Base-by-base conservation (phyloP, 2,329 filamentous ascomycete genomes). In the Davidsoniella eucalypti region DNA sequence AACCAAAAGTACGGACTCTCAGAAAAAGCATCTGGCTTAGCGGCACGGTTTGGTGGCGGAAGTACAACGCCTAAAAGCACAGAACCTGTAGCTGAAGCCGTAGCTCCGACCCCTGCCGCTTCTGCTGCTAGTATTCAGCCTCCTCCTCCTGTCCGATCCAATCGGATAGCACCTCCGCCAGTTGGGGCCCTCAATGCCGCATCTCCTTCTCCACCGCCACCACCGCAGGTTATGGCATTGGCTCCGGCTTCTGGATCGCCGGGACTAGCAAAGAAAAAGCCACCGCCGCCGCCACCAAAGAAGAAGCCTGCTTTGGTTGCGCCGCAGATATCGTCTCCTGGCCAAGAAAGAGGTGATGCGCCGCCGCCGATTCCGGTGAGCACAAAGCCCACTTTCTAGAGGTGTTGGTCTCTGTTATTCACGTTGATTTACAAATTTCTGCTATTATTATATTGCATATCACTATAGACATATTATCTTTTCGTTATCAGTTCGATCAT, bases 321-420 rank as follows among this genome's bases (percentile, higher is more conserved):
- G 54, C 54, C 16, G 52, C 10, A 8, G 3, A 33, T 33, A 9
- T 33, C 26, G 26, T 33, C 26, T 8, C 26, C 26, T 25, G 26
- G 46, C 48, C 52, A 14, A 42, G 42, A 38, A 52, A 18, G 54
- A 7, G 52, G 53, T 6, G 57, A 56, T 5, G 58, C 61, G 38
- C 70, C 72, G 8, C 75, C 75, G 4, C 73, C 74, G 0, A 63
- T 78, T 40, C 75, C 75, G 12, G 58, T 71, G 61, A 63, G 67
- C 47, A 74, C 73, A 2, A 66, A 68, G 49, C 73, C 73, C 3
- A 64, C 39, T n/a, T 50, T 48, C 37, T 47, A 47, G 44, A 21
- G 38, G 8, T 33, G 26, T 33, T 33, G 26, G 3, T 21, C 21
- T 21, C 21, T 5, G 21, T 21, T 21, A 21, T 21, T 4, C 2